Percentiles rank a stretch among this genome's conserved stretches.
Evolutionary conservation across 2,329 filamentous ascomycete species (phyloP).

Genomic region (Botrytis aclada): DNA sequence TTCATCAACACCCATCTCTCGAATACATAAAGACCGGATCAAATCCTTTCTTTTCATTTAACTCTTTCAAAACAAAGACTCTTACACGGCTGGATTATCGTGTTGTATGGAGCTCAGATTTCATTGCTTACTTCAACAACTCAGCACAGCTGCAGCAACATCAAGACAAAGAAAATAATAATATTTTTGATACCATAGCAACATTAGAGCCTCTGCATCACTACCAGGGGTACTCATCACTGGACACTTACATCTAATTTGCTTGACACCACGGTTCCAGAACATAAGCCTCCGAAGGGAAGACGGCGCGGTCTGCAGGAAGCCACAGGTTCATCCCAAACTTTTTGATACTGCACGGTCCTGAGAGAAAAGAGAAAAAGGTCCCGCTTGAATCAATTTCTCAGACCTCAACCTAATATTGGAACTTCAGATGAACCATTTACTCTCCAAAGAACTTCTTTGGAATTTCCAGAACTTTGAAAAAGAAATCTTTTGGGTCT

Average conservation of each 20-base stretch:
- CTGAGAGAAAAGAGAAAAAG: slow-evolving; percentile 36
- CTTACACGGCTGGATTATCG: slow-evolving; percentile 22
- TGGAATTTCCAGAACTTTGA: slow-evolving; percentile 36
- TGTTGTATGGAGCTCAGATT: slow-evolving; percentile 11
- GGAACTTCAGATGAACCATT: slow-evolving; percentile 32
- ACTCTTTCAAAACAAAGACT: slow-evolving; percentile 34
- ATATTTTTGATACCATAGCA: slow-evolving; percentile 21
- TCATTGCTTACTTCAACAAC: slow-evolving; percentile 24
- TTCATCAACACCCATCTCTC: slow-evolving; percentile 17
- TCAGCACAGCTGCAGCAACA: slow-evolving; percentile 5
- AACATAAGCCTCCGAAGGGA: slow-evolving; percentile 30
- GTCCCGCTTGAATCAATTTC: slow-evolving; percentile 33
- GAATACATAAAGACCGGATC: slow-evolving; percentile 37
- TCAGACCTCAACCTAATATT: slow-evolving; percentile 30
- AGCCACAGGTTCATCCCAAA: slow-evolving; percentile 41
- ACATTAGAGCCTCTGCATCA: slow-evolving; percentile 28
- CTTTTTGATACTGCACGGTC: slow-evolving; percentile 31
- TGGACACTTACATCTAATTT: slow-evolving; percentile 33
- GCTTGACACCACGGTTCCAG: slow-evolving; percentile 33
- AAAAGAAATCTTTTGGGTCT: slow-evolving; percentile 26
- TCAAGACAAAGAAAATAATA: slow-evolving; percentile 17
- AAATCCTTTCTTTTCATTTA: slow-evolving; percentile 33
- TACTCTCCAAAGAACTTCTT: slow-evolving; percentile 28
- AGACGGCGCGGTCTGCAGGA: slow-evolving; percentile 33
- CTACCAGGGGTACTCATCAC: slow-evolving; percentile 29